These are phyloP conservation scores for Hyphodiscus sp. DNA, from an alignment of 2,329 filamentous ascomycete species.

Conservation along the genomic window DNA sequence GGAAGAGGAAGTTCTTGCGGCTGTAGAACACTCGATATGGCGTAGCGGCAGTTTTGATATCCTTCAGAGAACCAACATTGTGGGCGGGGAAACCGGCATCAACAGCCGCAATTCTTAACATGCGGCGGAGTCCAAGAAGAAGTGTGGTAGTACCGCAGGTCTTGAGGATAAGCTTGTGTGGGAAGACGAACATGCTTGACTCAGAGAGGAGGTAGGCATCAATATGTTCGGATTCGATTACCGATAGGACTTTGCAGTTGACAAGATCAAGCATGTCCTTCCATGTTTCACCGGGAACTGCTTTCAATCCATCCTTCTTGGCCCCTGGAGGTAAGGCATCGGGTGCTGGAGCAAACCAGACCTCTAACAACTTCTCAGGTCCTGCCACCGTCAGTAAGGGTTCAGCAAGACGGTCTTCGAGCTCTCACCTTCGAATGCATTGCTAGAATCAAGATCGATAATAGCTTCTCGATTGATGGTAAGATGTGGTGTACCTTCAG, in stretches of 20 bases:
- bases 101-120: constrained; percentile 84
- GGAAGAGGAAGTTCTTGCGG: constrained; percentile 96
- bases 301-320: constrained; percentile 74
- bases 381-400: constrained; percentile 42
- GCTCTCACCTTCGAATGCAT: constrained; percentile 80
- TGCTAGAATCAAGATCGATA: constrained; percentile 86
- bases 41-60: constrained; percentile 69
- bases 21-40: constrained; percentile 98
- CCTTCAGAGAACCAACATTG: constrained; percentile 57
- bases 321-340: constrained; percentile 63
- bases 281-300: constrained; percentile 78
- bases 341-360: constrained; percentile 89
- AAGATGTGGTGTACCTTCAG: constrained; percentile 77
- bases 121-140: constrained; percentile 78
- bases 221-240: constrained; percentile 86
- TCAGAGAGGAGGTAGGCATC: constrained; percentile 97
- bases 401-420: neutral
- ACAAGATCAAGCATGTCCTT: constrained; percentile 96
- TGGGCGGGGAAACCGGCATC: constrained; percentile 85
- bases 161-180: constrained; percentile 98
- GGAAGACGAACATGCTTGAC: constrained; percentile 99
- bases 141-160: constrained; percentile 96
- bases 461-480: constrained; percentile 96
- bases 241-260: constrained; percentile 95
- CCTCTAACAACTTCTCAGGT: constrained; percentile 95